Conservation (phyloP, 2,329 filamentous ascomycete genomes). For the Aureobasidium vineae region DNA sequence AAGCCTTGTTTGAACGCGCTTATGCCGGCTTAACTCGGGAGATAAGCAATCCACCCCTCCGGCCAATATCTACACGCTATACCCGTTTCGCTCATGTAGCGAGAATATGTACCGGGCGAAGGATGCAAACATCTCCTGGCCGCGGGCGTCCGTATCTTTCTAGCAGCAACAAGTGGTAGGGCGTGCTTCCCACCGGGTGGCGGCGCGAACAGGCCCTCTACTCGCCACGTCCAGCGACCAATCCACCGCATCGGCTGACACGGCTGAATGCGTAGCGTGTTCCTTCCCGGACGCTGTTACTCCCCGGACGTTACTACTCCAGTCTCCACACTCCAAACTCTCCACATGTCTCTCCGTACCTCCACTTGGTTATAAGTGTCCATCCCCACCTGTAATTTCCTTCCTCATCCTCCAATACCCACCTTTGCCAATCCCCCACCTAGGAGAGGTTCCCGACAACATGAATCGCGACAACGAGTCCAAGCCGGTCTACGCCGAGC, state of each 20-base stretch:
- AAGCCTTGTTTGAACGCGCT: background rate
- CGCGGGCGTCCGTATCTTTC: background rate
- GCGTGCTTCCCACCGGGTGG: constrained; percentile 17
- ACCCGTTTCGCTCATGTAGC: background rate
- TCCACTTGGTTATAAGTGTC: constrained; percentile 3
- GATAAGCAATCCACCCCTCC: background rate
- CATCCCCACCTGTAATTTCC: constrained; percentile 4
- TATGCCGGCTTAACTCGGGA: background rate
- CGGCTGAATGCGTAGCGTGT: constrained; percentile 19
- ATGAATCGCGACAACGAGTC: constrained; percentile 8
- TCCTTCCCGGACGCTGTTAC: background rate
- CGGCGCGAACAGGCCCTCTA: background rate
- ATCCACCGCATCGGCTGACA: background rate
- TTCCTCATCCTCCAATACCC: background rate
- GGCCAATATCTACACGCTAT: background rate
- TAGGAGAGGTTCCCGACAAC: background rate
- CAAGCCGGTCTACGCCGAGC: constrained; percentile 11
- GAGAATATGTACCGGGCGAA: background rate
- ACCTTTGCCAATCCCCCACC: background rate
- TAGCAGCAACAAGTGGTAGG: background rate
- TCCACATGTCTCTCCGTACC: constrained; percentile 7
- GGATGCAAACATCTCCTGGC: background rate
- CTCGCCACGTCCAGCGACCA: background rate
- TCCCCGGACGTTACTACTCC: constrained; percentile 19
- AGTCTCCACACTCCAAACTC: constrained; percentile 5